Base-by-base conservation (phyloP, 2,329 filamentous ascomycete genomes). In the Aspergillus terreus region DNA sequence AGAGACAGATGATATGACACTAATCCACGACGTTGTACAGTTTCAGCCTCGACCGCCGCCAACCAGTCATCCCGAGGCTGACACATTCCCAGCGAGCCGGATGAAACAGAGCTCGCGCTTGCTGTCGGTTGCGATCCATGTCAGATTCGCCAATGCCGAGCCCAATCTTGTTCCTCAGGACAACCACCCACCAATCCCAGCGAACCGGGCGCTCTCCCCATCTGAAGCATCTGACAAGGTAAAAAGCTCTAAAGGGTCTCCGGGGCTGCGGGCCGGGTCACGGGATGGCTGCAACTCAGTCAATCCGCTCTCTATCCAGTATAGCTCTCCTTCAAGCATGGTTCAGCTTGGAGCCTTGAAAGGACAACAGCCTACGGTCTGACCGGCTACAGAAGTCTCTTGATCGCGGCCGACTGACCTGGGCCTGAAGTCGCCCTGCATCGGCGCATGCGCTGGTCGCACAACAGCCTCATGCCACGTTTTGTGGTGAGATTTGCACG, bases 391-490 rank as follows among this genome's bases (percentile, higher is more conserved):
- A 14, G 45, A 23, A 36, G 27, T 30, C 6, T 30, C 27, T 30
- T 11, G 27, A 30, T 30, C 23, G 23, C 23, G 5, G 7, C 10
- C 27, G 27, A 30, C 27, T 38, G 35, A 21, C 15, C 46, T 43
- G 36, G 36, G 27, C 49, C 40, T 17, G 25, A 25, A 12, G 44
- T 46, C 51, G 40, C 48, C 48, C 52, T 54, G 52, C 52, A 51
- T 53, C 47, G 50, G 35, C 25, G n/a, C 52, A 54, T 54, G 52
- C 45, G 43, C 47, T 47, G 27, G 52, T 48, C 23, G 45, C 52
- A 51, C 48, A 51, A 54, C 46, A 54, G 52, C 52, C 52, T 54
- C 52, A 48, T 51, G 52, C 52, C 52, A 54, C 52, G 52, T 46
- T 50, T 50, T 50, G 30, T 41, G 38, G 47, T 38, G 14, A 38